These are phyloP conservation scores for Lactuca sativa DNA, from an alignment of 129 eudicot genomes.

Conservation along the genomic window DNA sequence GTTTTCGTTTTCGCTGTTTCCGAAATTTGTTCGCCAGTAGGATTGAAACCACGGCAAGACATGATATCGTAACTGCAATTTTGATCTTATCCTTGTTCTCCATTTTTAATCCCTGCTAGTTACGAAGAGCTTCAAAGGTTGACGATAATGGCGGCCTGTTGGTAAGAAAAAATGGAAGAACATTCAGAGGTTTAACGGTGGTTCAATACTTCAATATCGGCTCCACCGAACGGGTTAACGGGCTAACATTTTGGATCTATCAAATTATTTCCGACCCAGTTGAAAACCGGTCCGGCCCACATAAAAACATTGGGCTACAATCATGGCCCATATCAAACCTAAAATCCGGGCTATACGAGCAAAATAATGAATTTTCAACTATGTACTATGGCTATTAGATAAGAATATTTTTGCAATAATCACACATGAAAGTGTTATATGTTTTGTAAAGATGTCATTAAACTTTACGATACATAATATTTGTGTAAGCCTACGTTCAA, in stretches of 20 bases:
- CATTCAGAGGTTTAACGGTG: conserved; percentile 11
- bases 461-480: too few species aligned
- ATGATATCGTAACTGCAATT: conserved; percentile 42
- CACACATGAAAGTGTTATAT: too few species aligned
- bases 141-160: conserved; percentile 29
- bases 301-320: background rate
- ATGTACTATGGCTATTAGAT: too few species aligned
- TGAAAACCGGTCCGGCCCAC: background rate
- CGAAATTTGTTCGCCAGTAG: conserved; percentile 28
- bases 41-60: conserved; percentile 48
- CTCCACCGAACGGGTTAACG: background rate
- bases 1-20: conserved; percentile 43
- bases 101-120: conserved; percentile 21
- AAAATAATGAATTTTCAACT: too few species aligned
- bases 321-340: background rate
- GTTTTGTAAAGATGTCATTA: too few species aligned
- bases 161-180: background rate
- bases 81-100: conserved; percentile 36
- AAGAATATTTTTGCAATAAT: too few species aligned
- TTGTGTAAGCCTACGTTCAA: too few species aligned
- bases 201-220: background rate
- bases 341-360: too few species aligned
- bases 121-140: conserved; percentile 7
- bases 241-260: background rate
- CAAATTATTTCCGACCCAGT: background rate